phyloP scores from a whole-genome alignment of 1,284 basidiomycete species.

The Leccinum colubrinum region DNA sequence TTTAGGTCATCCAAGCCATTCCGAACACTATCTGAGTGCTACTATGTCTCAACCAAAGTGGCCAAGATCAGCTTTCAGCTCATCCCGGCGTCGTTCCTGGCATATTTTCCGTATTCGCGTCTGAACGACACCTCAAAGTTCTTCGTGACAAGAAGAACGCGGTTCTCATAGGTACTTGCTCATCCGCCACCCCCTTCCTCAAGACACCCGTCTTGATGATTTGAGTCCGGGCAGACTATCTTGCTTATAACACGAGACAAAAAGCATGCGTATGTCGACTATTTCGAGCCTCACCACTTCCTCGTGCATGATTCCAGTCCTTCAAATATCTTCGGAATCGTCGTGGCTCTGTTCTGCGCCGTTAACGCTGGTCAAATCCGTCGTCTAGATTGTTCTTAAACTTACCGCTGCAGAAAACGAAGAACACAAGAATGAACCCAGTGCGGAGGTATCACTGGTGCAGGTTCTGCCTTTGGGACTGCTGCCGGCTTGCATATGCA shows the following conservation, averaged over 20 bases:
- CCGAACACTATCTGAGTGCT: slow-evolving; percentile 91
- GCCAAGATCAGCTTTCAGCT: slow-evolving; percentile 80
- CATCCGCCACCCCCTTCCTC: not conserved
- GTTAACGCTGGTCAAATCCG: slow-evolving; percentile 67
- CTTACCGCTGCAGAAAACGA: slow-evolving; percentile 84
- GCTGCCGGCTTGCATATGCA: slow-evolving; percentile 40
- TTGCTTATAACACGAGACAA: slow-evolving; percentile 76
- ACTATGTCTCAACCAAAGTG: slow-evolving; percentile 90
- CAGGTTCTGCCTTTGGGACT: slow-evolving; percentile 30
- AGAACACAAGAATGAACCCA: slow-evolving; percentile 48
- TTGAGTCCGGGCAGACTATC: slow-evolving; percentile 84
- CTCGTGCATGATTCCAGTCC: slow-evolving; percentile 77
- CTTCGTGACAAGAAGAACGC: slow-evolving; percentile 93
- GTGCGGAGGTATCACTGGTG: slow-evolving; percentile 24
- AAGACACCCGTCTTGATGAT: slow-evolving; percentile 42
- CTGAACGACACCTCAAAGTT: slow-evolving; percentile 83
- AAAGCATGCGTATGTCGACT: slow-evolving; percentile 68
- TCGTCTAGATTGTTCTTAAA: slow-evolving; percentile 80
- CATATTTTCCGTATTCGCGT: slow-evolving; percentile 86
- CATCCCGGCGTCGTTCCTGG: slow-evolving; percentile 80
- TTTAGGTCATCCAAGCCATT: slow-evolving; percentile 84
- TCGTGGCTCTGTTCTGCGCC: slow-evolving; percentile 81
- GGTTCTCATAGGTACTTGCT: slow-evolving; percentile 71
- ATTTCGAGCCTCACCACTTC: slow-evolving; percentile 86
- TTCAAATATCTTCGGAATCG: slow-evolving; percentile 79